Percentiles rank a stretch among this genome's conserved stretches.
phyloP scores from a whole-genome alignment of 805 yeast genomes.

The Candida germanica region DNA sequence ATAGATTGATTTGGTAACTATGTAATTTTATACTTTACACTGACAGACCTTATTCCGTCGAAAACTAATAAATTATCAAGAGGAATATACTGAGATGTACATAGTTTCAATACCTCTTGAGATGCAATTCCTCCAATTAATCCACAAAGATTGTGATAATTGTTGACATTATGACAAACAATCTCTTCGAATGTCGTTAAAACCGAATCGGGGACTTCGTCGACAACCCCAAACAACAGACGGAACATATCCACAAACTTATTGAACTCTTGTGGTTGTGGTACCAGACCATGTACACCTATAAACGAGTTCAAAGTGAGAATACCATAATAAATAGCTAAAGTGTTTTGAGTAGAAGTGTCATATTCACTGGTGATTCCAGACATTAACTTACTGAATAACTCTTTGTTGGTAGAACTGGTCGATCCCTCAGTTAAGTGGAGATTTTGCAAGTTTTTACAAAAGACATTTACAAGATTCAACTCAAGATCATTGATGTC shows the following conservation, averaged over 20 bases:
- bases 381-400: constrained; percentile 3
- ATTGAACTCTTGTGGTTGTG: constrained; percentile 19
- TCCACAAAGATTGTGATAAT: constrained; percentile 59
- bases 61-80: constrained; percentile 65
- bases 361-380: constrained; percentile 14
- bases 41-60: constrained; percentile 64
- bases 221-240: constrained; percentile 13
- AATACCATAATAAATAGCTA: constrained; percentile 44
- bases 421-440: constrained; percentile 47
- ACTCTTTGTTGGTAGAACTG: constrained; percentile 2
- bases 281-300: constrained; percentile 15
- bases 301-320: constrained; percentile 28
- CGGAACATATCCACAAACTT: constrained; percentile 19
- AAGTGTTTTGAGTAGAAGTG: constrained; percentile 14
- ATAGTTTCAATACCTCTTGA: constrained; percentile 75
- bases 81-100: constrained; percentile 81
- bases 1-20: constrained; percentile 1
- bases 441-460: constrained; percentile 58
- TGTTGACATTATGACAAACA: constrained; percentile 37
- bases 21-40: constrained; percentile 36
- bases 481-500: constrained; percentile 23
- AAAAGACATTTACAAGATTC: constrained; percentile 46
- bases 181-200: constrained; percentile 27
- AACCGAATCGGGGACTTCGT: constrained; percentile 16
- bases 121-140: constrained; percentile 82